Conservation (phyloP, 75 land plant species). For the Sequoia sempervirens region DNA sequence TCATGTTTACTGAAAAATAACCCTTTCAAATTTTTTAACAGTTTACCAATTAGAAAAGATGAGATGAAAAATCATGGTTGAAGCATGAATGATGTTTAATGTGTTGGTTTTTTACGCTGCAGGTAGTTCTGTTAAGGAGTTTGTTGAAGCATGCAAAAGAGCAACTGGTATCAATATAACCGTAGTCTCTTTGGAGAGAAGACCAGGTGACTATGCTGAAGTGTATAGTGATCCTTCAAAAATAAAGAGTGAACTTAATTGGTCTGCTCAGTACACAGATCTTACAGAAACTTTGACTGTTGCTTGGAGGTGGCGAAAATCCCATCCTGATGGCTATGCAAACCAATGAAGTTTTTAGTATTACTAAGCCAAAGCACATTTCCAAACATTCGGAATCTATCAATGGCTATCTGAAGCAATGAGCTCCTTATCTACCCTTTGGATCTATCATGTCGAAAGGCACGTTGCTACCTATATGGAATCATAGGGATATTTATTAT, state of each 20-base stretch:
- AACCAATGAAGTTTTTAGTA: neutral
- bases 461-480: neutral
- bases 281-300: constrained; percentile 19
- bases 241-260: constrained; percentile 21
- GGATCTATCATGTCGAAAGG: neutral
- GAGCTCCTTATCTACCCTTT: neutral
- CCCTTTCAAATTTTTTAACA: neutral
- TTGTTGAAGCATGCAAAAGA: constrained; percentile 40
- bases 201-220: constrained; percentile 39
- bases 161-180: constrained; percentile 32
- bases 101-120: neutral
- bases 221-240: constrained; percentile 30
- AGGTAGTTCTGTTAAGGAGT: constrained; percentile 36
- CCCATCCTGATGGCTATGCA: constrained; percentile 17
- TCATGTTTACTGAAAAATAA: neutral
- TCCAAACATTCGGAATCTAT: neutral
- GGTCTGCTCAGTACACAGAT: constrained; percentile 22
- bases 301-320: constrained; percentile 22
- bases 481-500: neutral
- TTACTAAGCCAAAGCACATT: neutral
- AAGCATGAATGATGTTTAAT: neutral
- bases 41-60: neutral
- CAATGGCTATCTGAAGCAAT: neutral
- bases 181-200: constrained; percentile 26
- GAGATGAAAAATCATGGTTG: neutral